Evolutionary conservation across 768 basidiomycete species (phyloP), one percentile per base, ranked within the genome.

Genomic region (Dendrothele bispora): DNA sequence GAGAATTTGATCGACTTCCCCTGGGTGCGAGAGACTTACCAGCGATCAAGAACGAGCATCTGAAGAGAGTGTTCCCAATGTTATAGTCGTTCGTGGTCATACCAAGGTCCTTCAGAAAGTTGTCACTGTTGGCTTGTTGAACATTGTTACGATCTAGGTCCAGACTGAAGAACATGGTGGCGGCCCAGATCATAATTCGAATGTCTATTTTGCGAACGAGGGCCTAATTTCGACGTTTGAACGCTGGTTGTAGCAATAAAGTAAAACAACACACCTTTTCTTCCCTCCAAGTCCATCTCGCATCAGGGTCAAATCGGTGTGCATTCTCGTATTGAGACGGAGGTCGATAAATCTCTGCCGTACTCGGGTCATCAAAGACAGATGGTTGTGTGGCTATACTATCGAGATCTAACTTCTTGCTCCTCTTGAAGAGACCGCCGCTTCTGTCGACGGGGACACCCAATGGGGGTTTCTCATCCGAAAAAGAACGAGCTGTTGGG

Each of bases 281-380:
- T 61, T 88, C 84, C 32, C 80, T 59, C 77, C 79, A 84, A 7
- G 85, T 86, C 85, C 86, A 88, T 7, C 84, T 75, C 17, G 83
- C 84, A 14, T 62, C 42, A 2, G 82, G 79, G 57, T 88, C 80
- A 55, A 89, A 86, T 2, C 83, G 74, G 53, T 80, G 80, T 5
- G 73, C 55, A 55, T 84, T 84, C 63, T 86, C 83, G 48, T 80
- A 84, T 43, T 64, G 53, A 4, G 73, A 62, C 7, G 77, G 77
- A 2, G 82, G 82, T 1, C 72, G 68, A 59, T 82, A 83, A 4
- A 64, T 61, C 55, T 81, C 72, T 3, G 78, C 58, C 2, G 73
- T 71, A 4, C 54, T 52, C 1, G 80, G 79, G 51, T 84, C 77
- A 50, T 84, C 83, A 54, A 82, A 85, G 0, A 84, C 82, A 18